Evolutionary conservation across 202 grass and related monocot species (phyloP).

Genomic region (Brachypodium distachyon): DNA sequence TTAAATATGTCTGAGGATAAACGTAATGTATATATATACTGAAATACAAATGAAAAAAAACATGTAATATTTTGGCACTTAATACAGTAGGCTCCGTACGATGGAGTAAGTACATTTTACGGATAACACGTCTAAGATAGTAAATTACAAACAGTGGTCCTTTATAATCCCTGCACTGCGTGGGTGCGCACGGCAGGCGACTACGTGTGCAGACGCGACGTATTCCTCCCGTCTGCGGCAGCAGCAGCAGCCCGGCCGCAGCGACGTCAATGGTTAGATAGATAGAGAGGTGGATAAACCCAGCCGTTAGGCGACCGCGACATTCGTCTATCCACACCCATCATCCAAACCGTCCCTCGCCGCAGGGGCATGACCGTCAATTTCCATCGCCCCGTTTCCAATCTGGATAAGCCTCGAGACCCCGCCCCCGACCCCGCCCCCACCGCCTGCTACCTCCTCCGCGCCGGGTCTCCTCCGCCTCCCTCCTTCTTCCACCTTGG

Average conservation of each 20-base stretch:
- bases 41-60: too few relatives aligned
- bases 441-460: conserved; percentile 25
- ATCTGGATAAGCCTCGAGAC: conserved; percentile 40
- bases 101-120: too few relatives aligned
- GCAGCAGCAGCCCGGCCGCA: background rate
- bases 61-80: too few relatives aligned
- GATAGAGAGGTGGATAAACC: background rate
- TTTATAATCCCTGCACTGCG: too few relatives aligned
- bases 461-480: background rate
- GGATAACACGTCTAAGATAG: too few relatives aligned
- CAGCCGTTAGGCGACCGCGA: conserved; percentile 6
- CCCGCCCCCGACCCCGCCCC: too few relatives aligned
- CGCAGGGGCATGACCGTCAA: conserved; percentile 23
- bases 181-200: background rate
- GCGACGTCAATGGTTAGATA: background rate
- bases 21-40: too few relatives aligned
- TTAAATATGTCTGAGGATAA: too few relatives aligned
- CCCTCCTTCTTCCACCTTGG: background rate
- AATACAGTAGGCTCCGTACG: too few relatives aligned
- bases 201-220: conserved; percentile 1
- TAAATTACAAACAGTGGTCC: too few relatives aligned
- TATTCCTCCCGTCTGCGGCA: background rate
- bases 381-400: background rate
- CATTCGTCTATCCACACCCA: background rate
- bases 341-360: background rate